Conservation (phyloP, 1,139 yeast genomes). For the Taphrina betulina region DNA sequence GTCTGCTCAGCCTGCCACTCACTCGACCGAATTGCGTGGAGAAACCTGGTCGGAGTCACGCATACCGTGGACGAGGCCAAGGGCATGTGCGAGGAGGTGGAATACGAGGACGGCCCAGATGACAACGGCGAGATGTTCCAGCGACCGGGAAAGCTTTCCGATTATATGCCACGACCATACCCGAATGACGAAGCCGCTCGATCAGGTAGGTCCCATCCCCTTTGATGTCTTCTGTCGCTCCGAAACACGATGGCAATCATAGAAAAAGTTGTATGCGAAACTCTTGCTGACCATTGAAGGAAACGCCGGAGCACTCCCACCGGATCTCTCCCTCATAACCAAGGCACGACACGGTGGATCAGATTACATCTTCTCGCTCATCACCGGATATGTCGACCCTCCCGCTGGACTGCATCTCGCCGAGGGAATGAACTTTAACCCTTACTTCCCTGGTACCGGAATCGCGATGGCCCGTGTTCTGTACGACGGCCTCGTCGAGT, state of each 20-base stretch:
- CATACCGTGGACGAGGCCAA: slow-evolving; percentile 89
- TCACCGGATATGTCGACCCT: slow-evolving; percentile 98
- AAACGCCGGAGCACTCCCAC: slow-evolving; percentile 98
- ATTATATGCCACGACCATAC: slow-evolving; percentile 91
- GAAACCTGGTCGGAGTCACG: slow-evolving; percentile 95
- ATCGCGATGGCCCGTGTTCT: slow-evolving; percentile 99
- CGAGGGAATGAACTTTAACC: slow-evolving; percentile 84
- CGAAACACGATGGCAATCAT: no score
- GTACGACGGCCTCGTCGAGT: slow-evolving; percentile 95
- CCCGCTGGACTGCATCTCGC: slow-evolving; percentile 97
- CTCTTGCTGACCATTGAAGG: neutral
- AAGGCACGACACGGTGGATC: slow-evolving; percentile 99
- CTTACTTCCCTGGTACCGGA: slow-evolving; percentile 99
- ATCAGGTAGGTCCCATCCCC: slow-evolving; percentile 61
- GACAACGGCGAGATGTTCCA: slow-evolving; percentile 98
- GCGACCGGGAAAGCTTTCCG: slow-evolving; percentile 98
- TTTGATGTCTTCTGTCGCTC: no score
- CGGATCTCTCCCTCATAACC: slow-evolving; percentile 93
- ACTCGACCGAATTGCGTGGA: slow-evolving; percentile 92
- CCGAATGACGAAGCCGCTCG: slow-evolving; percentile 98
- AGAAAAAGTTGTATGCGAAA: no score
- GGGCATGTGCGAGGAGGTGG: slow-evolving; percentile 93
- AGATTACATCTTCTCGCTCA: slow-evolving; percentile 89
- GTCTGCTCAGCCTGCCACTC: slow-evolving; percentile 99
- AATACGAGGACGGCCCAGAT: slow-evolving; percentile 98